Conservation (phyloP, 106 monocot genomes). For the Agapanthus africanus region DNA sequence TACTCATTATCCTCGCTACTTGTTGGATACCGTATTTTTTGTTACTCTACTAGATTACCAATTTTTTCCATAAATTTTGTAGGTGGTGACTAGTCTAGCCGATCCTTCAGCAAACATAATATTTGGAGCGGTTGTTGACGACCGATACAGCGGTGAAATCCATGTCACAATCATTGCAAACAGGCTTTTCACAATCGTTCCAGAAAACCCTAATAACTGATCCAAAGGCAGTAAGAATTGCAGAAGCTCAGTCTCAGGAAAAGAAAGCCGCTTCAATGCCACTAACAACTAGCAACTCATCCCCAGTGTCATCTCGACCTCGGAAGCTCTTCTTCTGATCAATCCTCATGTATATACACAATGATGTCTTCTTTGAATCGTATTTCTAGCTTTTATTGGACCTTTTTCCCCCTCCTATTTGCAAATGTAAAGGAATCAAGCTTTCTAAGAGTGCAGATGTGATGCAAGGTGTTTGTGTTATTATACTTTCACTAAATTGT, state of each 20-base stretch:
- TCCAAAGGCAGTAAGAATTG: slow-evolving; percentile 43
- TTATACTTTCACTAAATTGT: too few relatives aligned
- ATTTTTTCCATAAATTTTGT: too few relatives aligned
- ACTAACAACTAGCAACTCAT: neutral
- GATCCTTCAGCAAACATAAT: slow-evolving; percentile 99
- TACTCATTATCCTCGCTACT: too few relatives aligned
- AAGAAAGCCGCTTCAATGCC: slow-evolving; percentile 24
- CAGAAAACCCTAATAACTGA: slow-evolving; percentile 69
- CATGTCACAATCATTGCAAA: slow-evolving; percentile 95
- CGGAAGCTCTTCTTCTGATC: slow-evolving; percentile 67
- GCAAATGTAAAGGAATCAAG: too few relatives aligned
- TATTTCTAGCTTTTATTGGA: too few relatives aligned
- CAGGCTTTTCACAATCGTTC: slow-evolving; percentile 86
- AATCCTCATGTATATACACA: too few relatives aligned
- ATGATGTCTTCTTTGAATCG: too few relatives aligned
- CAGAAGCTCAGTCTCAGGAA: slow-evolving; percentile 40
- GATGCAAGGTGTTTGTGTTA: too few relatives aligned
- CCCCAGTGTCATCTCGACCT: slow-evolving; percentile 22
- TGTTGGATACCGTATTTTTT: too few relatives aligned
- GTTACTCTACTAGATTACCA: too few relatives aligned
- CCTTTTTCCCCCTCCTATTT: too few relatives aligned
- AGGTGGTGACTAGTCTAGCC: slow-evolving; percentile 96
- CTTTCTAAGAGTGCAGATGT: too few relatives aligned
- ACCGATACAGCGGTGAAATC: slow-evolving; percentile 81
- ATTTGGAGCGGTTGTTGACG: slow-evolving; percentile 96